Evolutionary conservation across 73 alveolate genomes (phyloP), one percentile per base, ranked within the genome.

Genomic region (Paramecium sexaurelia): DNA sequence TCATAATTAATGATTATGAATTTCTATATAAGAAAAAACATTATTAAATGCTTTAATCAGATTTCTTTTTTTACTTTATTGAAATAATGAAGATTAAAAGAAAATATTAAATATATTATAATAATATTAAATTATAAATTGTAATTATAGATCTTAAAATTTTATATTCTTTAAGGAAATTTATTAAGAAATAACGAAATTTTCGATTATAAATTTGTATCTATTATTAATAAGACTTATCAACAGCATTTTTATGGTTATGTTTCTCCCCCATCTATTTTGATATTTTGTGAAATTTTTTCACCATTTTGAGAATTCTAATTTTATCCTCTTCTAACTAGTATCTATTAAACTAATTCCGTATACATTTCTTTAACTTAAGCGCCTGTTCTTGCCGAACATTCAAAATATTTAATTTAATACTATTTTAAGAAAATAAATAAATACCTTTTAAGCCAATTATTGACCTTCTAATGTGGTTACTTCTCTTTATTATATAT

Each of bases 401-500:
- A 61, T 29, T 61, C 83, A 61, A 29, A 61, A 32, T 61, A 61
- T 3, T 61, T 61, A 3, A 61, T 61, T 29, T 61, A 26, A 6
- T 29, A 61, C 83, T 61, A 61, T 11, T 1, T 1, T 61, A 26
- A 8, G 7, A 8, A 61, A 24, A 15, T 13, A 29, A 61, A 0
- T 10, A 61, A 10, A 15, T 24, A 78, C 90, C 22, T 78, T 24
- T 43, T 78, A 17, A 17, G 75, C 90, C 15, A 78, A 19, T 29
- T 39, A 22, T 24, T 41, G 5, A 5, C 90, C 90, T 43, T 78
- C 90, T 1, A 29, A 32, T 2, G 40, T 26, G 11, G 55, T 85
- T 29, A 85, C 71, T 19, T 33, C 78, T 37, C 69, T 35, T 36
- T 32, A 37, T 37, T 71, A 10, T 22, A 87, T 87, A 85, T 92